Percentiles rank a stretch among this genome's conserved stretches.
Conservation (phyloP, 371 early-diverging fungal genomes). For the Rhizopus sp. region DNA sequence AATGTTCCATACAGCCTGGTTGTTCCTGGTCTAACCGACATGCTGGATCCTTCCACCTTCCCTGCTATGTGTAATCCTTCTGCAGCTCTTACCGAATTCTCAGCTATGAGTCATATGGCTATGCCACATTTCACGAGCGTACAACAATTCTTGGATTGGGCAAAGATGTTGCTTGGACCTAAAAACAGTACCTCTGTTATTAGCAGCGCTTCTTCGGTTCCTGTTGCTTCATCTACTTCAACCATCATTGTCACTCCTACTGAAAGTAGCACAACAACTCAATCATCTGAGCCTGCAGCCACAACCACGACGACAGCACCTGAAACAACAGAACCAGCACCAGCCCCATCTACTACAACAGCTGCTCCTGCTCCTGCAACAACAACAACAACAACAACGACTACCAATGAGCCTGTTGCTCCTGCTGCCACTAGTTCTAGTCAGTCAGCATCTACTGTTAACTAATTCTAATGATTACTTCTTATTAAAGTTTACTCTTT, state of each 20-base stretch:
- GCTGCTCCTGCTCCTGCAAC: background rate
- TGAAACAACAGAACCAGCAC: background rate
- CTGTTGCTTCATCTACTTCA: background rate
- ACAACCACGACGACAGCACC: background rate
- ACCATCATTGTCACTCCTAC: background rate
- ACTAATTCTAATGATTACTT: too few species aligned
- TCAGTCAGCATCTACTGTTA: too few species aligned
- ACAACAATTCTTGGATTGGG: background rate
- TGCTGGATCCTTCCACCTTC: background rate
- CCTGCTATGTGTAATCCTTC: conserved; percentile 2
- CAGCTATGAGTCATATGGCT: background rate
- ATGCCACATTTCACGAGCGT: background rate
- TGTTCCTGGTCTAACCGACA: background rate
- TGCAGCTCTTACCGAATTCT: background rate
- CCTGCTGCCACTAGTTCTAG: too few species aligned
- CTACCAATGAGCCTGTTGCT: background rate
- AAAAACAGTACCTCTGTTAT: conserved; percentile 2
- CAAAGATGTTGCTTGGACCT: background rate
- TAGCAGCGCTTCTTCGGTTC: background rate
- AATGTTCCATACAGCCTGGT: background rate
- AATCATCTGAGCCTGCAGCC: conserved; percentile 1
- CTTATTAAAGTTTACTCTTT: too few species aligned
- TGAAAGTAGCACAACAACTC: background rate
- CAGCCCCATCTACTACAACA: background rate
- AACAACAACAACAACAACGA: conserved; percentile 1